Percentiles rank a stretch among this genome's conserved stretches.
These are phyloP conservation scores for Phanerodontia chrysosporium DNA, from an alignment of 768 basidiomycete genomes.

Conservation along the genomic window DNA sequence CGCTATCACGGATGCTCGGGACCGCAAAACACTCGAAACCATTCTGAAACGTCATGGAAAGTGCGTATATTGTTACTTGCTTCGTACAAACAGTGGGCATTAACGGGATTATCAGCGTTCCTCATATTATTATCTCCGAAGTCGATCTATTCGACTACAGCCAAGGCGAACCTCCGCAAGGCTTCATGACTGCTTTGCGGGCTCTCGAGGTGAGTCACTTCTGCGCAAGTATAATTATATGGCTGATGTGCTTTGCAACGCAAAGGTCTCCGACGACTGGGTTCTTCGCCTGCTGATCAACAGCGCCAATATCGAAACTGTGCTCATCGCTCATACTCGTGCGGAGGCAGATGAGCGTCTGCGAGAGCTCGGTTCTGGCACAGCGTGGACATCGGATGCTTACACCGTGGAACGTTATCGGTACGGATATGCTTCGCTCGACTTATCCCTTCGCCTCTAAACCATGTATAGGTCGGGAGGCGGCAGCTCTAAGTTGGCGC, in stretches of 20 bases:
- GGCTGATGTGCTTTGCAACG: not conserved
- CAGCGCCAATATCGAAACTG: constrained; percentile 63
- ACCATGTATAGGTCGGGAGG: constrained; percentile 58
- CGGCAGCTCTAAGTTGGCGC: constrained; percentile 44
- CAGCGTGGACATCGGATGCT: constrained; percentile 58
- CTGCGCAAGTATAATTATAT: not conserved
- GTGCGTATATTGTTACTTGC: constrained; percentile 36
- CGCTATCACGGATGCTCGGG: constrained; percentile 67
- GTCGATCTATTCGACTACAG: constrained; percentile 81
- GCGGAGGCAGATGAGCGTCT: constrained; percentile 56
- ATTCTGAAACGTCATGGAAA: constrained; percentile 57
- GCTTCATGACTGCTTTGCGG: constrained; percentile 72
- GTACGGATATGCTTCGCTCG: constrained; percentile 36
- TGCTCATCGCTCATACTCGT: constrained; percentile 62
- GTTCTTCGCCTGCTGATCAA: constrained; percentile 84
- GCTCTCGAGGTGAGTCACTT: constrained; percentile 62
- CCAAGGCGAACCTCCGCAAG: constrained; percentile 60
- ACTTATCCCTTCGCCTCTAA: not conserved
- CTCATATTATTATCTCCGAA: constrained; percentile 57
- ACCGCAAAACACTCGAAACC: constrained; percentile 51
- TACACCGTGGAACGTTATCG: constrained; percentile 61
- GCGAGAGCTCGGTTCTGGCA: constrained; percentile 37
- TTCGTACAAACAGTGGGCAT: not conserved
- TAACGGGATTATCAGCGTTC: constrained; percentile 31
- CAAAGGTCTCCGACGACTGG: constrained; percentile 66